These are phyloP conservation scores for Nidula microcarpa DNA, from an alignment of 768 basidiomycete species.

Conservation along the genomic window DNA sequence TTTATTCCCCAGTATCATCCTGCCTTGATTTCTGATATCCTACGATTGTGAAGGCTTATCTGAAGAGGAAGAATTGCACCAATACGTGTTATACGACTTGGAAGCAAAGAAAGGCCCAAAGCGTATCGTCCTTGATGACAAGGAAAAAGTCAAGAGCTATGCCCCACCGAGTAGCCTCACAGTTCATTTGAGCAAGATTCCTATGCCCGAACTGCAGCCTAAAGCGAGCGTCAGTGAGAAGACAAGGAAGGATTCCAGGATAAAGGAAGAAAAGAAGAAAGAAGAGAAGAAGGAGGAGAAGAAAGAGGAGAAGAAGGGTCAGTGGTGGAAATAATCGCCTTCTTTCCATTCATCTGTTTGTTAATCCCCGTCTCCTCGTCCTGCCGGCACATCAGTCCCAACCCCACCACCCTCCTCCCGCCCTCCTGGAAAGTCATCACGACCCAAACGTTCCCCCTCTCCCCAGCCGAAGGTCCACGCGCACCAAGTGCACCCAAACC, in stretches of 20 bases:
- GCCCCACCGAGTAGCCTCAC: conserved; percentile 64
- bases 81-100: conserved; percentile 75
- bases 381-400: background rate
- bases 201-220: conserved; percentile 80
- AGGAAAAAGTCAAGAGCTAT: conserved; percentile 46
- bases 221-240: conserved; percentile 26
- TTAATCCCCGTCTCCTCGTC: too few relatives aligned
- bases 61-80: conserved; percentile 63
- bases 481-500: conserved; percentile 29
- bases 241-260: conserved; percentile 24
- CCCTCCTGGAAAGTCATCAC: conserved; percentile 4
- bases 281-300: conserved; percentile 39
- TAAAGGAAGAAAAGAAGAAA: conserved; percentile 34
- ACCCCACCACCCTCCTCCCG: conserved; percentile 6
- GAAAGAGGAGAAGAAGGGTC: conserved; percentile 41
- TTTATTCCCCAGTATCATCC: background rate
- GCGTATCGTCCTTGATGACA: conserved; percentile 63
- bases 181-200: conserved; percentile 81
- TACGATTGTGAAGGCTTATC: conserved; percentile 26
- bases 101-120: conserved; percentile 50
- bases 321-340: conserved; percentile 14
- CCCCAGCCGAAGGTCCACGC: conserved; percentile 18
- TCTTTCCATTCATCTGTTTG: background rate
- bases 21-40: background rate
- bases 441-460: conserved; percentile 1